Conservation (phyloP, 2,329 filamentous ascomycete genomes). For the Exophiala sideris region DNA sequence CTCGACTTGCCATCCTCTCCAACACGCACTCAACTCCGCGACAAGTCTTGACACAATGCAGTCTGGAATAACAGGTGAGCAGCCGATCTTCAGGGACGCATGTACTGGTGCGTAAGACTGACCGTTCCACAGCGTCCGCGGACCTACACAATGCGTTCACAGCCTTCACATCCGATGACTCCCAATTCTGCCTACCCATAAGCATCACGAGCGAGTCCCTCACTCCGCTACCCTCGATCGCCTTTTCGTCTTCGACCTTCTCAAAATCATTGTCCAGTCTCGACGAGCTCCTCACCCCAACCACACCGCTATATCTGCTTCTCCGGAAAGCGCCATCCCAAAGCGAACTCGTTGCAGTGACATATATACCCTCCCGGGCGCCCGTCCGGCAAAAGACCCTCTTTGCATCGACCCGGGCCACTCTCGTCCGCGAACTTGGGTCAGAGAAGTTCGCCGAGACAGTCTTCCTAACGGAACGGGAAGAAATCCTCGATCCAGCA, state of each 20-base stretch:
- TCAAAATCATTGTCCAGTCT: slow-evolving; percentile 51
- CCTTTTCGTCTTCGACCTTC: slow-evolving; percentile 44
- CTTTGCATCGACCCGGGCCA: slow-evolving; percentile 62
- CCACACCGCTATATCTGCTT: slow-evolving; percentile 59
- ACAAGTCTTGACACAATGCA: slow-evolving; percentile 37
- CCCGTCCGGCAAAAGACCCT: slow-evolving; percentile 64
- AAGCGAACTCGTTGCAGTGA: slow-evolving; percentile 49
- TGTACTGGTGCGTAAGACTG: neutral
- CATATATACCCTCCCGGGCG: slow-evolving; percentile 62
- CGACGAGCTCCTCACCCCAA: slow-evolving; percentile 51
- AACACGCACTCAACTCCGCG: neutral
- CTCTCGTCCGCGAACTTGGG: slow-evolving; percentile 58
- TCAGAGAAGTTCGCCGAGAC: slow-evolving; percentile 58
- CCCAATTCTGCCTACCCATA: slow-evolving; percentile 45
- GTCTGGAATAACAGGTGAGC: slow-evolving; percentile 47
- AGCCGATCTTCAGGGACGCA: slow-evolving; percentile 4
- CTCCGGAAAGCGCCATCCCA: slow-evolving; percentile 42
- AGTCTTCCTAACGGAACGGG: slow-evolving; percentile 58
- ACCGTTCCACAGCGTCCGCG: slow-evolving; percentile 37
- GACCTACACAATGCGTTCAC: slow-evolving; percentile 48
- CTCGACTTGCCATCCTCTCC: too few relatives aligned
- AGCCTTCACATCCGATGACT: slow-evolving; percentile 39
- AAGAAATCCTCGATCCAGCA: slow-evolving; percentile 53
- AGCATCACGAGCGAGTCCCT: slow-evolving; percentile 46
- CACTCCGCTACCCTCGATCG: slow-evolving; percentile 38